A percentile compares a stretch with the other conserved stretches of the same genome.
Conservation (phyloP, 352 stramenopile genomes). For the Globisporangium cylindrosporum region DNA sequence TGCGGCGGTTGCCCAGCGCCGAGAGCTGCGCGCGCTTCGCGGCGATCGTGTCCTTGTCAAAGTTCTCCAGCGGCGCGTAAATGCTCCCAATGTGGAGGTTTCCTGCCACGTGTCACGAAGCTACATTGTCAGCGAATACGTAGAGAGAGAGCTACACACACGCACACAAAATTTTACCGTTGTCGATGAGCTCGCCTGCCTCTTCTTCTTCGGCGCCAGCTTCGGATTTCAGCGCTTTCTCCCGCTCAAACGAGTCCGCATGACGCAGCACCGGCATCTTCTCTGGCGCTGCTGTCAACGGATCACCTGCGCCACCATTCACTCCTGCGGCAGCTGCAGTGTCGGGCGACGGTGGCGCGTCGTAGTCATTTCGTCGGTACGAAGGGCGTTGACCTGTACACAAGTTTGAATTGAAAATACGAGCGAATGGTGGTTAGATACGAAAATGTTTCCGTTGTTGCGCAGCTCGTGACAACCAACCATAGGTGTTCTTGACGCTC, state of each 20-base stretch:
- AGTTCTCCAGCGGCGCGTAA: conserved; percentile 71
- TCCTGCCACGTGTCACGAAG: conserved; percentile 22
- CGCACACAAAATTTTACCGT: conserved; percentile 31
- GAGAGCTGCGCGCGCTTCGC: conserved; percentile 75
- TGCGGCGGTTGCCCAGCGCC: conserved; percentile 70
- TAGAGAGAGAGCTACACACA: background rate
- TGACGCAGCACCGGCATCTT: conserved; percentile 37
- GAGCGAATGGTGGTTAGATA: background rate
- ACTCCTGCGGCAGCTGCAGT: conserved; percentile 15
- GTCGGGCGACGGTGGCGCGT: conserved; percentile 69
- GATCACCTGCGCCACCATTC: conserved; percentile 18
- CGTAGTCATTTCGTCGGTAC: conserved; percentile 81
- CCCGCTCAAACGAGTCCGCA: conserved; percentile 47
- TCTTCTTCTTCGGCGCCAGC: conserved; percentile 53
- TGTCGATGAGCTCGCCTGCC: conserved; percentile 65
- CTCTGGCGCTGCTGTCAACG: conserved; percentile 27
- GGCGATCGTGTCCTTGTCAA: conserved; percentile 79
- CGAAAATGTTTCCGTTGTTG: background rate
- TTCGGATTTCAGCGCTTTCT: conserved; percentile 36
- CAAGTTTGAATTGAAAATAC: background rate
- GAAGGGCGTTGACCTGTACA: conserved; percentile 65
- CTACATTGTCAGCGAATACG: background rate
- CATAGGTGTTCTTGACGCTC: conserved; percentile 80
- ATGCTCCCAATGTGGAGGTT: conserved; percentile 66
- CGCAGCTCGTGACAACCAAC: conserved; percentile 25